Conservation (phyloP, 2,329 filamentous ascomycete genomes). For the Fusarium brevicatenulatum region DNA sequence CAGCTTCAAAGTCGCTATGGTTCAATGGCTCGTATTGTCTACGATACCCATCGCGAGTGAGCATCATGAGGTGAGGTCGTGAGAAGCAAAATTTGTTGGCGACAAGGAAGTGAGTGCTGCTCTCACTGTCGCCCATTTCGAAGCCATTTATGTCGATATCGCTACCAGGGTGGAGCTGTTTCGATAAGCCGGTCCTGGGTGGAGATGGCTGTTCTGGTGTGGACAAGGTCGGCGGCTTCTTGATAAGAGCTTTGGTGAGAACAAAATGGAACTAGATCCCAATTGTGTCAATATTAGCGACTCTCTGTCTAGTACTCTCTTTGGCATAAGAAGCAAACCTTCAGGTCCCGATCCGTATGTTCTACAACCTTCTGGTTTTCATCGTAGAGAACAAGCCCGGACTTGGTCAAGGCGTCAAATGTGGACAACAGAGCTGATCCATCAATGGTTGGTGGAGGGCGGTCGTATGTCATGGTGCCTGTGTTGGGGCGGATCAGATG, state of each 20-base stretch:
- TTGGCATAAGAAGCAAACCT: neutral
- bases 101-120: neutral
- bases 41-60: neutral
- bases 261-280: neutral
- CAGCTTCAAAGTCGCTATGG: neutral
- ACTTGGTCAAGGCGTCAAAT: neutral
- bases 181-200: too few relatives aligned
- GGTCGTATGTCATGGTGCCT: neutral
- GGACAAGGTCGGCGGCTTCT: slow-evolving; percentile 2
- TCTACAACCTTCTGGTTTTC: neutral
- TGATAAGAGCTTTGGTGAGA: slow-evolving; percentile 1
- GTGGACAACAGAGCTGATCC: neutral
- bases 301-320: accelerated
- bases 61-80: slow-evolving; percentile 3
- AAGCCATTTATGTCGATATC: neutral
- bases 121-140: neutral
- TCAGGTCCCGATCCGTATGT: neutral
- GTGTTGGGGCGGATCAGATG: too few relatives aligned
- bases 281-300: neutral
- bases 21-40: neutral
- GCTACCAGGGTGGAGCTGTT: neutral
- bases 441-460: neutral
- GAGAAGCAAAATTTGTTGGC: slow-evolving; percentile 9
- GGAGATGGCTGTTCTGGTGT: neutral
- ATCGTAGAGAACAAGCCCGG: neutral